Evolutionary conservation across 192 early-diverging fungal species (phyloP).

Genomic region (Pecoramyces ruminantium): DNA sequence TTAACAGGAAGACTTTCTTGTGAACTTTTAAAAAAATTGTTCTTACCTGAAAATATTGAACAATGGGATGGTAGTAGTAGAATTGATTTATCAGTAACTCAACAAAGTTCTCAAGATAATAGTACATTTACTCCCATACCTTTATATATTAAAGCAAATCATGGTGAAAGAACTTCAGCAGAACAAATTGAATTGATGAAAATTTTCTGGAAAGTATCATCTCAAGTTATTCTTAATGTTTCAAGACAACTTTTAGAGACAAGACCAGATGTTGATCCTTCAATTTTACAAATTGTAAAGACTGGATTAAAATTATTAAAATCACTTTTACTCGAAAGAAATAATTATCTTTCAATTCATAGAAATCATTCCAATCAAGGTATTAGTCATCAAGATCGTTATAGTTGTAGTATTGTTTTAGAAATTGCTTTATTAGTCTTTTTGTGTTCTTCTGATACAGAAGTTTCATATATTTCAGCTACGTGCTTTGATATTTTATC

Average conservation of each 20-base stretch:
- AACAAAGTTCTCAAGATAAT: neutral
- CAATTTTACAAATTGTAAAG: conserved; percentile 3
- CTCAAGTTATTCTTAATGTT: conserved; percentile 33
- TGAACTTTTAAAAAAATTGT: conserved; percentile 52
- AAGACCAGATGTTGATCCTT: neutral
- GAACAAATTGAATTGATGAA: conserved; percentile 45
- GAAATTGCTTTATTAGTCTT: conserved; percentile 59
- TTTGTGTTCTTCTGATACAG: conserved; percentile 55
- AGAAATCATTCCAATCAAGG: conserved; percentile 28
- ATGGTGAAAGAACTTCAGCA: conserved; percentile 12
- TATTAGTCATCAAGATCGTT: conserved; percentile 39
- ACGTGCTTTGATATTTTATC: conserved; percentile 53
- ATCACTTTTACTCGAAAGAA: conserved; percentile 10
- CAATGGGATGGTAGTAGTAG: conserved; percentile 58
- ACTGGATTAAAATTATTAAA: conserved; percentile 10
- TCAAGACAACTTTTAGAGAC: conserved; percentile 60
- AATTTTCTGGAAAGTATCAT: conserved; percentile 61
- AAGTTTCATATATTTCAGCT: conserved; percentile 35
- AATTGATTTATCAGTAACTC: neutral
- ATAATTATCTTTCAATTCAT: conserved; percentile 25
- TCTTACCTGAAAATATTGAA: conserved; percentile 46
- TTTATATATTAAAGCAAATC: conserved; percentile 21
- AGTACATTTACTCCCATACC: neutral
- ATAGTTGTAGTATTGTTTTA: conserved; percentile 47
- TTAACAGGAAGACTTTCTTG: conserved; percentile 56